Percentiles rank a stretch among this genome's conserved stretches.
phyloP scores from a whole-genome alignment of 2,329 filamentous ascomycete species.

The Pseudocercospora ulei region DNA sequence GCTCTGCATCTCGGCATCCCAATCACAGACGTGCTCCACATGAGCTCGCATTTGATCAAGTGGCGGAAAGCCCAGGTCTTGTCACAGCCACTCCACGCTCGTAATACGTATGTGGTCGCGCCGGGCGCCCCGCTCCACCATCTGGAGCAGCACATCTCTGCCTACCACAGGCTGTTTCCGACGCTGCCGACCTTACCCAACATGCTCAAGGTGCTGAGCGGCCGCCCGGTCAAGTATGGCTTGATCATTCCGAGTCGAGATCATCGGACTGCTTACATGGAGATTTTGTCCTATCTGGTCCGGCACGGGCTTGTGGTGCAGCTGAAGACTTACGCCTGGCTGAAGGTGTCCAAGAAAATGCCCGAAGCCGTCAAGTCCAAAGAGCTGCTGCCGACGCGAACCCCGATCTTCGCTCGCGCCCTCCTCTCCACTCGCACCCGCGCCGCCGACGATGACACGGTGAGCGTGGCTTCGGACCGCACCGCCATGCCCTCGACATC shows the following conservation, averaged over 20 bases:
- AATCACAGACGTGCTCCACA: constrained; percentile 69
- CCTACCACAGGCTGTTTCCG: constrained; percentile 71
- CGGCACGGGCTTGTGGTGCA: constrained; percentile 90
- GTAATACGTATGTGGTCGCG: constrained; percentile 84
- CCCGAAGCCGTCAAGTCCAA: constrained; percentile 30
- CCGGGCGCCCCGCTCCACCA: constrained; percentile 73
- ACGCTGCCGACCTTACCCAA: constrained; percentile 73
- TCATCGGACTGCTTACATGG: constrained; percentile 77
- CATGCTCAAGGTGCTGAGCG: constrained; percentile 75
- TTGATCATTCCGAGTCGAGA: constrained; percentile 75
- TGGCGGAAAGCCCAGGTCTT: constrained; percentile 91
- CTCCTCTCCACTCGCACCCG: constrained; percentile 25
- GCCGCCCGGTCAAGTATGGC: constrained; percentile 71
- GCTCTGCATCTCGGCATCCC: constrained; percentile 62
- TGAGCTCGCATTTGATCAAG: constrained; percentile 87
- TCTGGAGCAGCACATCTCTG: constrained; percentile 57
- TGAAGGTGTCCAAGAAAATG: constrained; percentile 57
- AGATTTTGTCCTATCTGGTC: constrained; percentile 87
- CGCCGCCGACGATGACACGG: constrained; percentile 25
- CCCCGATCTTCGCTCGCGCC: constrained; percentile 15
- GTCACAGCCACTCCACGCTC: constrained; percentile 67
- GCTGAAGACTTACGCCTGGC: constrained; percentile 80
- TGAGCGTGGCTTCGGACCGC: constrained; percentile 25
- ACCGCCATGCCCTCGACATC: constrained; percentile 21
- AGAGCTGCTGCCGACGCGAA: constrained; percentile 8